Percentiles rank a stretch among this genome's conserved stretches.
These are phyloP conservation scores for Poteriospumella lacustris DNA, from an alignment of 108 stramenopile species.

Conservation along the genomic window DNA sequence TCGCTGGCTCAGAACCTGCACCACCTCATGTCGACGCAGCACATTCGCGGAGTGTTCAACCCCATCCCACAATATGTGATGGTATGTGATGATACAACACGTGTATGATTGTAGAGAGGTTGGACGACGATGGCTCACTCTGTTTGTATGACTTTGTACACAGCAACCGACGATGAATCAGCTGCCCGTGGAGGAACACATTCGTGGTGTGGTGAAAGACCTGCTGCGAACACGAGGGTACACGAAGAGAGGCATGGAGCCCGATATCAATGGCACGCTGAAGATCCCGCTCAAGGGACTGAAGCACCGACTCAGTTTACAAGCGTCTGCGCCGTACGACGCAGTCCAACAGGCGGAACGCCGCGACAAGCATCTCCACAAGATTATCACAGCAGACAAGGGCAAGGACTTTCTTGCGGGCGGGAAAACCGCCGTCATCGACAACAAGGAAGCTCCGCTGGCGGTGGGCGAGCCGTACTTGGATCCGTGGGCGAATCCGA, in stretches of 20 bases:
- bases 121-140: not conserved
- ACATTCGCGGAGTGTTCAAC: constrained; percentile 49
- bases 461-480: constrained; percentile 30
- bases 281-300: constrained; percentile 34
- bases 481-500: constrained; percentile 53
- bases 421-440: constrained; percentile 1
- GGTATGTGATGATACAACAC: constrained; percentile 29
- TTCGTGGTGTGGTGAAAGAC: constrained; percentile 47
- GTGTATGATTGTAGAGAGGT: not conserved
- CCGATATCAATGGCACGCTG: constrained; percentile 47
- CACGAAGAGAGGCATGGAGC: constrained; percentile 29
- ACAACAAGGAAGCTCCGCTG: not conserved
- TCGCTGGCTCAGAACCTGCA: constrained; percentile 50
- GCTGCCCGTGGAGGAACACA: constrained; percentile 50
- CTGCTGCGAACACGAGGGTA: constrained; percentile 36
- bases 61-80: not conserved
- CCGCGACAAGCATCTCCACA: not conserved
- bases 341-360: constrained; percentile 17
- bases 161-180: constrained; percentile 47
- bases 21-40: constrained; percentile 53
- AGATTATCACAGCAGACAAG: not conserved
- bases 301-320: constrained; percentile 37
- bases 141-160: not conserved
- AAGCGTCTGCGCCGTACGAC: constrained; percentile 47
- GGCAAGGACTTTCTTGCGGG: constrained; percentile 12